Conservation (phyloP, 1,284 basidiomycete genomes). For the Trichosporon sp. region DNA sequence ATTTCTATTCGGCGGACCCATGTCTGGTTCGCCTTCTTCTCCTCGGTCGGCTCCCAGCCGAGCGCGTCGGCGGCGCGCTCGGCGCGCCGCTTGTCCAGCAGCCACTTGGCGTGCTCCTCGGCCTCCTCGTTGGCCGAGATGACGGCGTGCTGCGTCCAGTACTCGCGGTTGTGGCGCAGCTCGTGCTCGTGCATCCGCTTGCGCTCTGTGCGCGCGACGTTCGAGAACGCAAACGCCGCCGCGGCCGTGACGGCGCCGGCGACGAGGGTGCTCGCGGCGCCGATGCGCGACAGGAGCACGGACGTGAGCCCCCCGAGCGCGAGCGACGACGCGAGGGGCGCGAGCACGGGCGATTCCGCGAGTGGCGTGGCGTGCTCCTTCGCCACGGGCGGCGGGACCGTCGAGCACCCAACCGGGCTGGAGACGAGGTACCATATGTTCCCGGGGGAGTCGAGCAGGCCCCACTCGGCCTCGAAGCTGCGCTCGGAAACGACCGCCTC, state of each 20-base stretch:
- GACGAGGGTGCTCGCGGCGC: not conserved
- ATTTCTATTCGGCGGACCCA: slow-evolving; percentile 33
- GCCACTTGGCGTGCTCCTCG: not conserved
- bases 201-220: not conserved
- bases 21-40: not conserved
- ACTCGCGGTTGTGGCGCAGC: not conserved
- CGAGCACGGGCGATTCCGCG: not conserved
- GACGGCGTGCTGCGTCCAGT: not conserved
- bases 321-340: not conserved
- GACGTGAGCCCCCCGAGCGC: not conserved
- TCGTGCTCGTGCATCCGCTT: not conserved
- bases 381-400: not conserved
- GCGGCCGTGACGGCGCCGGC: not conserved
- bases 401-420: slow-evolving; percentile 30
- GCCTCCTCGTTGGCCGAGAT: not conserved
- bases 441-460: slow-evolving; percentile 25
- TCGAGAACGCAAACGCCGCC: not conserved
- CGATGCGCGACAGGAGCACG: not conserved
- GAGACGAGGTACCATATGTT: slow-evolving; percentile 35
- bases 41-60: not conserved
- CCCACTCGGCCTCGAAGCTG: slow-evolving; percentile 8
- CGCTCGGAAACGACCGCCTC: not conserved
- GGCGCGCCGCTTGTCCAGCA: not conserved
- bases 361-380: not conserved
- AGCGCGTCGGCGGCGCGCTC: not conserved